Evolutionary conservation across 306 rosid species (phyloP).

Genomic region (Psophocarpus tetragonolobus): DNA sequence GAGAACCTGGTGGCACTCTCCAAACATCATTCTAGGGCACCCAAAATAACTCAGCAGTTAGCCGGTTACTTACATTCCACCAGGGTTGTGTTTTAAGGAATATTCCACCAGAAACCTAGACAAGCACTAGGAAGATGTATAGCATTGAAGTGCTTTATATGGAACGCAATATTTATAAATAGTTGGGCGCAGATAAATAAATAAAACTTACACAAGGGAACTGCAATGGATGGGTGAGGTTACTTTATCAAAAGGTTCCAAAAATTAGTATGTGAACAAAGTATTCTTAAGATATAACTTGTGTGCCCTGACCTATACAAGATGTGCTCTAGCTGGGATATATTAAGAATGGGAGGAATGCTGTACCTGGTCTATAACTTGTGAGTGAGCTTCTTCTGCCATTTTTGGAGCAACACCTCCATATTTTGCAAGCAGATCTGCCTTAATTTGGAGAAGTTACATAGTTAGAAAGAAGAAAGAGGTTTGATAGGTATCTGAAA

Average conservation of each 20-base stretch:
- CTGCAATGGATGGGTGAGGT: background rate
- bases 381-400: conserved; percentile 96
- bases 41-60: conserved; percentile 14
- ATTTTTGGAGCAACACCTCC: conserved; percentile 98
- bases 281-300: background rate
- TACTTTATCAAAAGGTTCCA: background rate
- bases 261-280: conserved; percentile 6
- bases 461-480: conserved; percentile 22
- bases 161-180: background rate
- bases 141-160: background rate
- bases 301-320: background rate
- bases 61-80: conserved; percentile 22
- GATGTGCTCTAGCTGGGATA: conserved; percentile 5
- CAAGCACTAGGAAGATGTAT: background rate
- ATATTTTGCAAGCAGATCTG: conserved; percentile 78
- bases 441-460: conserved; percentile 56
- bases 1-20: conserved; percentile 21
- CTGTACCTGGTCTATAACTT: conserved; percentile 80
- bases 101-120: background rate
- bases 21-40: conserved; percentile 12
- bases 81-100: conserved; percentile 13
- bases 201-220: background rate
- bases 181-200: background rate
- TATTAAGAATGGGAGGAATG: conserved; percentile 17
- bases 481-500: background rate